Percentiles rank a stretch among this genome's conserved stretches.
Evolutionary conservation across 768 basidiomycete species (phyloP).

Genomic region (Epithele typhae): DNA sequence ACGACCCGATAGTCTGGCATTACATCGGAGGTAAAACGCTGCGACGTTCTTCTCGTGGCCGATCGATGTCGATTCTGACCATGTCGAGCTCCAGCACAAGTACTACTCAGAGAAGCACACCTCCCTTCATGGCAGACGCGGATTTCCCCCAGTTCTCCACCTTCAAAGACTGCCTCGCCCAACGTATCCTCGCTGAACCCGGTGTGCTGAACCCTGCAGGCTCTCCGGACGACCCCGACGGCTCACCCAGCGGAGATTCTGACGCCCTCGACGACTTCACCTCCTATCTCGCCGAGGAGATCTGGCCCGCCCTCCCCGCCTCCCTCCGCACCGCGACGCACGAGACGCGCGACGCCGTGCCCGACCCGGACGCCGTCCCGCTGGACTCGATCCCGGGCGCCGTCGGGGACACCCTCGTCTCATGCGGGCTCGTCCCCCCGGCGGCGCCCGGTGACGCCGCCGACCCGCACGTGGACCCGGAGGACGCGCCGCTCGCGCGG

Average conservation of each 20-base stretch:
- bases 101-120: neutral
- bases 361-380: constrained; percentile 32
- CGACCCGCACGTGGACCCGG: constrained; percentile 18
- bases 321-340: constrained; percentile 34
- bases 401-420: constrained; percentile 46
- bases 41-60: neutral
- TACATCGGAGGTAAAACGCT: too few relatives aligned
- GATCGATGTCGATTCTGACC: neutral
- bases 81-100: too few relatives aligned
- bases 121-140: too few relatives aligned
- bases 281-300: constrained; percentile 46
- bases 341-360: constrained; percentile 28
- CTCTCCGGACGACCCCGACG: neutral
- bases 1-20: too few relatives aligned
- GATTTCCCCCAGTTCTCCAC: constrained; percentile 15
- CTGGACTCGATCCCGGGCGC: constrained; percentile 37
- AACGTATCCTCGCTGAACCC: constrained; percentile 32
- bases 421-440: constrained; percentile 37
- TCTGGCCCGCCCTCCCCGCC: constrained; percentile 41
- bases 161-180: constrained; percentile 46
- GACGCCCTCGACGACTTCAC: constrained; percentile 49
- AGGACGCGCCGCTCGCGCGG: too few relatives aligned
- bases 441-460: constrained; percentile 34
- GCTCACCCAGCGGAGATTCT: too few relatives aligned
- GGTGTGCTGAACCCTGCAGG: constrained; percentile 8